phyloP scores from a whole-genome alignment of 805 yeast species.

The Candida koratica region DNA sequence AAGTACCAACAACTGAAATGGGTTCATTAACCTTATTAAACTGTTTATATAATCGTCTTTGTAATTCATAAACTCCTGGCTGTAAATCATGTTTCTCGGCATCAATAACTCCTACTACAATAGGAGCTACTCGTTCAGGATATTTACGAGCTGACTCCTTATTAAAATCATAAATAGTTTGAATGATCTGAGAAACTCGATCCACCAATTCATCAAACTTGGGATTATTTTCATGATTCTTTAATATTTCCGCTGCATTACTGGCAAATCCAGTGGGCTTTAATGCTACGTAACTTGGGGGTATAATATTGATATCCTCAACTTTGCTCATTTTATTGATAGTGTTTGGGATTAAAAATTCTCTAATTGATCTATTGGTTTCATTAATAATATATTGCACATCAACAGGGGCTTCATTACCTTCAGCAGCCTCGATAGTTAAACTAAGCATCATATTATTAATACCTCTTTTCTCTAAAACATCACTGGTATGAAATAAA shows the following conservation, averaged over 20 bases:
- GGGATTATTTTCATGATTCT: conserved; percentile 44
- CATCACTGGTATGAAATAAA: conserved; percentile 66
- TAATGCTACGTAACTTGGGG: conserved; percentile 89
- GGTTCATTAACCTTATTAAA: conserved; percentile 61
- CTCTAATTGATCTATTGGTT: conserved; percentile 62
- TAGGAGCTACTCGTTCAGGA: conserved; percentile 67
- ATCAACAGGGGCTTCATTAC: conserved; percentile 54
- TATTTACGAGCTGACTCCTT: conserved; percentile 42
- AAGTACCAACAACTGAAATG: conserved; percentile 78
- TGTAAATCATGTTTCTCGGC: conserved; percentile 90
- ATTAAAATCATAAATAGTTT: conserved; percentile 53
- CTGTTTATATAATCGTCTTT: conserved; percentile 69
- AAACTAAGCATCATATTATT: conserved; percentile 93
- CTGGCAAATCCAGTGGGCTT: conserved; percentile 88
- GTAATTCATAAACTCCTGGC: conserved; percentile 86
- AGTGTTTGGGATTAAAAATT: conserved; percentile 71
- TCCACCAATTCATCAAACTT: conserved; percentile 56
- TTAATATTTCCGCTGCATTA: conserved; percentile 70
- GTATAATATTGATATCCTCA: conserved; percentile 57
- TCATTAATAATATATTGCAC: conserved; percentile 57
- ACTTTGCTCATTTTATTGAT: conserved; percentile 47
- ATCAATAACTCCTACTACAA: conserved; percentile 76
- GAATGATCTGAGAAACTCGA: conserved; percentile 63
- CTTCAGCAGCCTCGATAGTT: conserved; percentile 91
- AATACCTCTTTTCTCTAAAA: conserved; percentile 68